phyloP scores from a whole-genome alignment of 1,284 basidiomycete species.

The Trichosporon faecale region DNA sequence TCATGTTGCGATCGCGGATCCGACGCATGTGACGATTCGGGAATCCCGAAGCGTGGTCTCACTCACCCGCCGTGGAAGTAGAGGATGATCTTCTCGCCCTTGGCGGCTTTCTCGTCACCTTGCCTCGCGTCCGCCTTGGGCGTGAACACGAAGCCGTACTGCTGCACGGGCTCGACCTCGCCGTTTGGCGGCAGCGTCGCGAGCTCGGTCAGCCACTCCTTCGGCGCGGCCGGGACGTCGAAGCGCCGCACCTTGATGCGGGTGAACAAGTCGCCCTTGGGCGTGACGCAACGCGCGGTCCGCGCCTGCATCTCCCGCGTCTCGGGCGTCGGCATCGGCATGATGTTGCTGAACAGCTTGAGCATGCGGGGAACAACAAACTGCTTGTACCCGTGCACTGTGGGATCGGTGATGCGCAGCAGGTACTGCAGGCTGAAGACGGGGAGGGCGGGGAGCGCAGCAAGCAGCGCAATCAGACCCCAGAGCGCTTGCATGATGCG shows the following conservation, averaged over 20 bases:
- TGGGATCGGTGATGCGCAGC: neutral
- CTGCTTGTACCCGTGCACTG: constrained; percentile 4
- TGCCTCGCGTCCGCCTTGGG: neutral
- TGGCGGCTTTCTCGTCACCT: constrained; percentile 17
- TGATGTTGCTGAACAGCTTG: neutral
- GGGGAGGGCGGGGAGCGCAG: neutral
- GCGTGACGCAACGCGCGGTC: neutral
- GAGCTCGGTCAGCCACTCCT: neutral
- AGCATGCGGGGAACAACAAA: neutral
- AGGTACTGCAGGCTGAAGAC: neutral
- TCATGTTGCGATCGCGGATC: too few species aligned
- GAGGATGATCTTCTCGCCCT: constrained; percentile 32
- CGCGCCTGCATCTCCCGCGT: neutral
- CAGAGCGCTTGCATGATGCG: neutral
- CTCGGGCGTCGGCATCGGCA: constrained; percentile 8
- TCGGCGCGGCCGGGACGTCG: neutral
- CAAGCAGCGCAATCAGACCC: neutral
- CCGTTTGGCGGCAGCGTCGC: neutral
- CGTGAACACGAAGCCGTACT: neutral
- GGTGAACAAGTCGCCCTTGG: neutral
- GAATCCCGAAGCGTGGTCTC: neutral
- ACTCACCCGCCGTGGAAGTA: constrained; percentile 29
- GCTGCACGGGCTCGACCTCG: neutral
- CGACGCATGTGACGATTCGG: neutral
- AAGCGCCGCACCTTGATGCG: neutral